Evolutionary conservation across 2,329 filamentous ascomycete genomes (phyloP).

Genomic region (Neofusicoccum kwambonambiense): DNA sequence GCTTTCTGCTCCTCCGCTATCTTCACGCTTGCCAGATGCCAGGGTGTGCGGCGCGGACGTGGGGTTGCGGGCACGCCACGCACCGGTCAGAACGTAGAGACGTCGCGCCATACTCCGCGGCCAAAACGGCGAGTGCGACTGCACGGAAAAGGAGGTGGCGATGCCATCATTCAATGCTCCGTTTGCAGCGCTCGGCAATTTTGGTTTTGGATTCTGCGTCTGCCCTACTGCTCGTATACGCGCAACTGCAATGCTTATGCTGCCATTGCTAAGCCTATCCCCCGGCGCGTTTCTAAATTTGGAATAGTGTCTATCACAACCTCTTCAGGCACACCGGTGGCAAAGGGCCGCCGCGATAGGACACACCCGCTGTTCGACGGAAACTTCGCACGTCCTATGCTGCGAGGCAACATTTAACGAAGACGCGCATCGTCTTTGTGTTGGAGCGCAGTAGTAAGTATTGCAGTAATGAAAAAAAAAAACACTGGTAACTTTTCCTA

Average conservation of each 20-base stretch:
- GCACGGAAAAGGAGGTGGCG: slow-evolving; percentile 9
- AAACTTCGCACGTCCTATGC: not conserved
- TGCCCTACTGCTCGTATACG: not conserved
- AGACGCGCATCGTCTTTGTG: not conserved
- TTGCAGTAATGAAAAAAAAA: not conserved
- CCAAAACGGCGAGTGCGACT: not conserved
- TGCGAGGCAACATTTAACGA: not conserved
- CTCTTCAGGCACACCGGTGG: not conserved
- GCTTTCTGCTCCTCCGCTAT: not conserved
- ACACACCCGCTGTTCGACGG: not conserved
- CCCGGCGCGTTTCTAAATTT: slow-evolving; percentile 1
- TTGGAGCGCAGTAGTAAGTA: not conserved
- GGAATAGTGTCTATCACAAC: not conserved
- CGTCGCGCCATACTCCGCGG: not conserved
- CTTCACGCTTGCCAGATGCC: not conserved
- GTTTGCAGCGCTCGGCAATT: not conserved
- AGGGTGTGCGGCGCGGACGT: too few relatives aligned
- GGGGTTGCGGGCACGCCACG: too few relatives aligned
- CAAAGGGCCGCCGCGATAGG: not conserved
- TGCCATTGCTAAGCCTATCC: not conserved
- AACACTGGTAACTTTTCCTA: not conserved
- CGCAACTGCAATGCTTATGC: not conserved
- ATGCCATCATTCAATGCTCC: not conserved
- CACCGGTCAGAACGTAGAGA: too few relatives aligned
- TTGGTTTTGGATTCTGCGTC: not conserved